A percentile compares a stretch with the other conserved stretches of the same genome.
Conservation (phyloP, 805 yeast genomes). For the Candida sphagnicola region DNA sequence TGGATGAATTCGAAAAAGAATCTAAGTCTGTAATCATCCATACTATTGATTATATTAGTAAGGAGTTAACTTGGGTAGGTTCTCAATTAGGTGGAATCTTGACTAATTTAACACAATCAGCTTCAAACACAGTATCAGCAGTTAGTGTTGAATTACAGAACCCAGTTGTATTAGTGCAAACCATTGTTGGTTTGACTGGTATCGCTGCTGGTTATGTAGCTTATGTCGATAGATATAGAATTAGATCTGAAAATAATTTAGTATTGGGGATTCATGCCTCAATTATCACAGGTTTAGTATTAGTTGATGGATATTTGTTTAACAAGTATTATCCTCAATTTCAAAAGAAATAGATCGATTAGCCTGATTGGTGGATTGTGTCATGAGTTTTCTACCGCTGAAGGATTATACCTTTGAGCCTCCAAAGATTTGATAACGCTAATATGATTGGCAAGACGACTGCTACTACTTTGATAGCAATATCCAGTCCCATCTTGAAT, state of each 20-base stretch:
- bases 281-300: slow-evolving; percentile 50
- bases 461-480: no score
- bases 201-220: slow-evolving; percentile 46
- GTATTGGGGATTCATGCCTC: slow-evolving; percentile 49
- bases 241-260: slow-evolving; percentile 40
- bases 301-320: slow-evolving; percentile 53
- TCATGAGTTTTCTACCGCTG: no score
- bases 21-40: slow-evolving; percentile 16
- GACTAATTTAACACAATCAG: slow-evolving; percentile 10
- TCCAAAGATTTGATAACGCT: no score
- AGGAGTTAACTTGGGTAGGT: slow-evolving; percentile 9
- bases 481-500: no score
- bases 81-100: slow-evolving; percentile 10
- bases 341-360: slow-evolving; percentile 28
- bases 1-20: slow-evolving; percentile 19
- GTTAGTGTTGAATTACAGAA: slow-evolving; percentile 47
- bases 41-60: slow-evolving; percentile 12
- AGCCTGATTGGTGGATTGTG: background rate
- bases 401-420: no score
- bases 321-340: slow-evolving; percentile 52
- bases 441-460: no score
- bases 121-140: slow-evolving; percentile 12
- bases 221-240: slow-evolving; percentile 48
- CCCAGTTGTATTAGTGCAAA: slow-evolving; percentile 58
- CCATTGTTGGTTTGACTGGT: slow-evolving; percentile 45